Evolutionary conservation across 2,329 filamentous ascomycete genomes (phyloP).

Genomic region (Chalara sp.): DNA sequence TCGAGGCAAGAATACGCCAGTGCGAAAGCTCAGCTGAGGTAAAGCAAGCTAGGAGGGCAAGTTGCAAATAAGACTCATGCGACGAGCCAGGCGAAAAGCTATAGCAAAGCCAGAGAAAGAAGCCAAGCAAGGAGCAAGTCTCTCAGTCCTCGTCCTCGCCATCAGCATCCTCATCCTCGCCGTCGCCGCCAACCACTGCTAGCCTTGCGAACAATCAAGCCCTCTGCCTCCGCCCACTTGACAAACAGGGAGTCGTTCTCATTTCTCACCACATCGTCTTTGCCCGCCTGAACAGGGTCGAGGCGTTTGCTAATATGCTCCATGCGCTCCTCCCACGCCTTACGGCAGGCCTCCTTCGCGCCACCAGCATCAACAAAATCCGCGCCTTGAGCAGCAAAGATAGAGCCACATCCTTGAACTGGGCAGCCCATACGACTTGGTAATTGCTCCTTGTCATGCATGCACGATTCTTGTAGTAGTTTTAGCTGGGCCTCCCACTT

Average conservation of each 20-base stretch:
- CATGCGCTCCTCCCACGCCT: constrained; percentile 70
- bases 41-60: too few relatives aligned
- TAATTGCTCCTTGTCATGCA: constrained; percentile 50
- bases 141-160: constrained; percentile 12
- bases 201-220: constrained; percentile 13
- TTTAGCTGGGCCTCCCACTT: constrained; percentile 49
- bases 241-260: constrained; percentile 15
- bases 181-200: constrained; percentile 3
- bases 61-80: too few relatives aligned
- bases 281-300: constrained; percentile 36
- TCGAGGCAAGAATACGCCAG: too few relatives aligned
- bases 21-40: too few relatives aligned
- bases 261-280: constrained; percentile 2
- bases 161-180: not conserved
- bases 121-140: too few relatives aligned
- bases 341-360: constrained; percentile 33
- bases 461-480: constrained; percentile 50
- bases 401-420: constrained; percentile 48
- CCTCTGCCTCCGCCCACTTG: constrained; percentile 13
- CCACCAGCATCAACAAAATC: constrained; percentile 33
- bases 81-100: too few relatives aligned
- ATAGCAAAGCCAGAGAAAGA: too few relatives aligned
- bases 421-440: constrained; percentile 58
- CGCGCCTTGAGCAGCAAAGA: constrained; percentile 37
- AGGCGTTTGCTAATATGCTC: constrained; percentile 82